These are phyloP conservation scores for Ceratobasidium sp. DNA, from an alignment of 1,284 basidiomycete genomes.

Conservation along the genomic window DNA sequence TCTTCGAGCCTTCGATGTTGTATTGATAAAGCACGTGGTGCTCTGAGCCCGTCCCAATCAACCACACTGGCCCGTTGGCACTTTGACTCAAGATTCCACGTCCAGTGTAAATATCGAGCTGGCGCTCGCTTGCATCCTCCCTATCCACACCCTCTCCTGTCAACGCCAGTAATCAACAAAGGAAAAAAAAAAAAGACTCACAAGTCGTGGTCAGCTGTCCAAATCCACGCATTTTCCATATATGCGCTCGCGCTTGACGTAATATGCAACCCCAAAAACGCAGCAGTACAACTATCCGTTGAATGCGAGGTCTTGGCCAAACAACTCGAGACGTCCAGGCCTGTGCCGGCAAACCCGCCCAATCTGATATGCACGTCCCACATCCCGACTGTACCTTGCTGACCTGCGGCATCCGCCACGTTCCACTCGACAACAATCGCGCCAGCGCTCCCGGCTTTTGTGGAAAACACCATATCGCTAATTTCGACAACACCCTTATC, in stretches of 20 bases:
- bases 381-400: constrained; percentile 73
- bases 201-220: constrained; percentile 79
- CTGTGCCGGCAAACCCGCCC: constrained; percentile 66
- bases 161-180: no score
- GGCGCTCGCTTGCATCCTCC: constrained; percentile 51
- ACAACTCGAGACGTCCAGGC: constrained; percentile 66
- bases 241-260: constrained; percentile 67
- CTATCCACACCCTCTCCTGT: no score
- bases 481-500: constrained; percentile 71
- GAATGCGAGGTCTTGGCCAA: constrained; percentile 56
- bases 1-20: constrained; percentile 69
- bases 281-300: constrained; percentile 65
- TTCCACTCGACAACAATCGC: constrained; percentile 83
- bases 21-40: constrained; percentile 79
- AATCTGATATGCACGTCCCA: constrained; percentile 76
- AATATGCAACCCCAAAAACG: constrained; percentile 74
- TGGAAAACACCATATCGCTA: constrained; percentile 64
- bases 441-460: constrained; percentile 65
- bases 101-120: constrained; percentile 76
- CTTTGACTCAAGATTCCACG: constrained; percentile 79
- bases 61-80: constrained; percentile 55
- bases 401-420: constrained; percentile 66
- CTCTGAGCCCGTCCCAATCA: constrained; percentile 59
- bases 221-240: constrained; percentile 73
- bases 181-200: no score